Conservation (phyloP, 2,329 filamentous ascomycete genomes). For the Colletotrichum sp. region DNA sequence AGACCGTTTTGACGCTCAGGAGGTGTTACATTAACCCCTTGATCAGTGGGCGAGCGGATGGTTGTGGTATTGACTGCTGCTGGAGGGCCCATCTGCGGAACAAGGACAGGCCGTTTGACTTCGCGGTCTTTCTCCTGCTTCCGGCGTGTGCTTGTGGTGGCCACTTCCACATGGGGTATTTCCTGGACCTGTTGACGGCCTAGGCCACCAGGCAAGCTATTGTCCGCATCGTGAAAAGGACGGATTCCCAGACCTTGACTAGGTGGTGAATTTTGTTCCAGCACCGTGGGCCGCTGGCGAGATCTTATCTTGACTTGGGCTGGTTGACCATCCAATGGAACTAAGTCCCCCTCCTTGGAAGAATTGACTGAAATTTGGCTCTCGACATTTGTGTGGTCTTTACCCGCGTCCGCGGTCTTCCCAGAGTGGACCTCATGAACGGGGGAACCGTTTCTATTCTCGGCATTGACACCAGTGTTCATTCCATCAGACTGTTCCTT, state of each 20-base stretch:
- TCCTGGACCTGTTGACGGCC: neutral
- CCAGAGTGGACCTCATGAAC: neutral
- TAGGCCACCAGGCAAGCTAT: neutral
- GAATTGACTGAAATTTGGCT: neutral
- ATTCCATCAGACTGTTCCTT: neutral
- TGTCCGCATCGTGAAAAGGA: slow-evolving; percentile 6
- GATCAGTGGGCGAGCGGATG: neutral
- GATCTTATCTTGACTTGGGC: neutral
- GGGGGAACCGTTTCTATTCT: neutral
- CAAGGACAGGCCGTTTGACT: neutral
- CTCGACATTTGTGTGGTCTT: neutral
- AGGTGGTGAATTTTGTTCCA: neutral
- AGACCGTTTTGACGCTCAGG: neutral
- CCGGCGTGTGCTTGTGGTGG: neutral
- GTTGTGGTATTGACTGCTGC: neutral
- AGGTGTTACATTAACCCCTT: neutral
- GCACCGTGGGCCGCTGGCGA: neutral
- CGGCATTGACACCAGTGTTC: neutral
- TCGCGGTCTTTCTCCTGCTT: neutral
- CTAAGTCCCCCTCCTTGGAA: neutral
- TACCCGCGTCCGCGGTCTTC: neutral
- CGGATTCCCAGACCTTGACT: neutral
- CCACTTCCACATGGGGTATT: neutral
- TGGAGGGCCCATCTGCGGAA: neutral
- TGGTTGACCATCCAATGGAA: neutral